Percentiles rank a stretch among this genome's conserved stretches.
phyloP scores from a whole-genome alignment of 2,329 filamentous ascomycete genomes.

The Claviceps spartinae region DNA sequence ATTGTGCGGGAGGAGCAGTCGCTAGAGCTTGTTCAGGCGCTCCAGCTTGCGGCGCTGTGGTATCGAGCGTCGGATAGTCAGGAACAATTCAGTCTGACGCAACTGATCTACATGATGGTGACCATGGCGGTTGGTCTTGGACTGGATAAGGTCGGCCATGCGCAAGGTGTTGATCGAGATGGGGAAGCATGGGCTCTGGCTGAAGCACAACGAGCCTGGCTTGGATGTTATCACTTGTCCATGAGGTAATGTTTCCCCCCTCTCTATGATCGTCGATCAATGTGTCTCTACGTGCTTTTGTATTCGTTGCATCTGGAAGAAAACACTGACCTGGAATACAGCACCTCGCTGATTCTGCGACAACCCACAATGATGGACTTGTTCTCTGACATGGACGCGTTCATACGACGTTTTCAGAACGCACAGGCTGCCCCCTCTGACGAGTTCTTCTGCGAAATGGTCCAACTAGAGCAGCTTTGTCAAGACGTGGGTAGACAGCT shows the following conservation, averaged over 20 bases:
- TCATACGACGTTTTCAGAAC: not conserved
- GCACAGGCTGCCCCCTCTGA: not conserved
- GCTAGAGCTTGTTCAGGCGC: constrained; percentile 3
- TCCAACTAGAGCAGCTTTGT: constrained; percentile 1
- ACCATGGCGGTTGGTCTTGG: not conserved
- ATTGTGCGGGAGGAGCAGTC: constrained; percentile 2
- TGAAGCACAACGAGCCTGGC: constrained; percentile 3
- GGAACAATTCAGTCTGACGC: not conserved
- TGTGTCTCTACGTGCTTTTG: too few species aligned
- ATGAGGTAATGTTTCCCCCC: not conserved
- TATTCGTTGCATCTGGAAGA: not conserved
- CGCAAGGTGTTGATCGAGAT: not conserved
- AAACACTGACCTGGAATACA: not conserved
- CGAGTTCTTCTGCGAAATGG: constrained; percentile 2
- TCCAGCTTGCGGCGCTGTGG: constrained; percentile 2
- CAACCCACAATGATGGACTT: not conserved
- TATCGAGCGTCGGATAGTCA: constrained; percentile 1
- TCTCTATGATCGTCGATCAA: not conserved
- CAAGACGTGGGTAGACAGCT: not conserved
- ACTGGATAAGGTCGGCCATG: not conserved
- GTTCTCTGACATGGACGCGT: constrained; percentile 1
- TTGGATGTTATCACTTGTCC: constrained; percentile 2
- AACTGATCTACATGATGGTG: not conserved
- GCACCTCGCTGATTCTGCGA: constrained; percentile 2
- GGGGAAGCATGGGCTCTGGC: constrained; percentile 1